These are phyloP conservation scores for Didymella lethalis DNA, from an alignment of 2,329 filamentous ascomycete species.

Conservation along the genomic window DNA sequence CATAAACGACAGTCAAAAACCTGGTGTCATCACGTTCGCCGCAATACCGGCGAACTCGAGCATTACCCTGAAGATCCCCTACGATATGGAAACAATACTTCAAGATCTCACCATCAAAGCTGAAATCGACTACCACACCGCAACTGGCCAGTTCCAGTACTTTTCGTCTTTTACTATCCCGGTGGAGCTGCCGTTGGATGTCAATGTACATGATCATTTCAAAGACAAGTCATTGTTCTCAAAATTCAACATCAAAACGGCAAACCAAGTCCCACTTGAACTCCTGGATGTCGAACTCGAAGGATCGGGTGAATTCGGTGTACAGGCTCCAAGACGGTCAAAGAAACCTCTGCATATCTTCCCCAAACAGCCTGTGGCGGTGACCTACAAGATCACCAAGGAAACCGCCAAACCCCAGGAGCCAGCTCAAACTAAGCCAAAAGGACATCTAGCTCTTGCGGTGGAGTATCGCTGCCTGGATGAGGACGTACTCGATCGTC, in stretches of 20 bases:
- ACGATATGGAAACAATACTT: slow-evolving; percentile 81
- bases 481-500: slow-evolving; percentile 68
- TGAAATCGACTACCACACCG: slow-evolving; percentile 78
- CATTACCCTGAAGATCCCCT: slow-evolving; percentile 75
- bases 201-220: slow-evolving; percentile 97
- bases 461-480: slow-evolving; percentile 80
- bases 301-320: slow-evolving; percentile 72
- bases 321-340: slow-evolving; percentile 62
- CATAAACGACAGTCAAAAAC: slow-evolving; percentile 55
- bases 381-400: slow-evolving; percentile 79
- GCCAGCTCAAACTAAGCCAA: slow-evolving; percentile 32
- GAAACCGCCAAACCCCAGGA: slow-evolving; percentile 52
- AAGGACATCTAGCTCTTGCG: slow-evolving; percentile 66
- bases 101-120: slow-evolving; percentile 74
- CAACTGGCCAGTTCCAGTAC: slow-evolving; percentile 70
- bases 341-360: slow-evolving; percentile 69
- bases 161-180: slow-evolving; percentile 69
- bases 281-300: slow-evolving; percentile 75
- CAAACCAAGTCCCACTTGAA: slow-evolving; percentile 75
- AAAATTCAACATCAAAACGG: slow-evolving; percentile 87
- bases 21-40: slow-evolving; percentile 57
- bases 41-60: slow-evolving; percentile 55
- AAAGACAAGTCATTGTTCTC: slow-evolving; percentile 84
- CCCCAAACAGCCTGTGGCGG: slow-evolving; percentile 78
- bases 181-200: slow-evolving; percentile 82